A percentile compares a stretch with the other conserved stretches of the same genome.
phyloP scores from a whole-genome alignment of 148 eudicot species.

The Rhododendron ferrugineum region DNA sequence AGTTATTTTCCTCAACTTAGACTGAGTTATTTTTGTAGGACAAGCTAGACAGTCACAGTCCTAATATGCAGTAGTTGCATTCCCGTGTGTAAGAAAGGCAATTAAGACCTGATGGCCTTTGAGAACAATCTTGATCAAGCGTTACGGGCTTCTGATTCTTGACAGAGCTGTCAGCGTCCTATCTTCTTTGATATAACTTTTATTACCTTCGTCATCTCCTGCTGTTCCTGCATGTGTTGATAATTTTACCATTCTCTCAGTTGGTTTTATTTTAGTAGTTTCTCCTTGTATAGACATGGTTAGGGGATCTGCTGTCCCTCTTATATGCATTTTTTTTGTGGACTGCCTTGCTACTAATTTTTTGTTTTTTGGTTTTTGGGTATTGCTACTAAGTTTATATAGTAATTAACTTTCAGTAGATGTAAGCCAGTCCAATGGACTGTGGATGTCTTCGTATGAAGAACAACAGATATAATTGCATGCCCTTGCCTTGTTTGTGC shows the following conservation, averaged over 20 bases:
- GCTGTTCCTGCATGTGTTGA: neutral
- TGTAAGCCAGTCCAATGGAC: neutral
- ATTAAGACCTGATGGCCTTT: neutral
- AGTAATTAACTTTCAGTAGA: neutral
- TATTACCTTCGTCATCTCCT: neutral
- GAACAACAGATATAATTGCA: neutral
- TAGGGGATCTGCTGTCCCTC: neutral
- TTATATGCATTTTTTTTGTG: neutral
- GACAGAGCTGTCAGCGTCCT: neutral
- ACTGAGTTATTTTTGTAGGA: neutral
- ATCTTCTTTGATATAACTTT: neutral
- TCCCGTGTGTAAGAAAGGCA: neutral
- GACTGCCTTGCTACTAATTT: neutral
- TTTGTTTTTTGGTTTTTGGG: too few species aligned
- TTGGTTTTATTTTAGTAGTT: neutral
- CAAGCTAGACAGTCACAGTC: neutral
- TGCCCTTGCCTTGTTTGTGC: neutral
- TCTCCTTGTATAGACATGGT: neutral
- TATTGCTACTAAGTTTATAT: neutral
- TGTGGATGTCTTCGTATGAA: neutral
- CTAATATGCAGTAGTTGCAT: neutral
- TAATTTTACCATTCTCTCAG: neutral
- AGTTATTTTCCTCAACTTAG: slow-evolving; percentile 8
- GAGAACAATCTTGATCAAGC: neutral
- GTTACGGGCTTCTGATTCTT: neutral